Percentiles rank a stretch among this genome's conserved stretches.
Evolutionary conservation across 2,329 filamentous ascomycete genomes (phyloP).

Genomic region (Diaporthe amygdali): DNA sequence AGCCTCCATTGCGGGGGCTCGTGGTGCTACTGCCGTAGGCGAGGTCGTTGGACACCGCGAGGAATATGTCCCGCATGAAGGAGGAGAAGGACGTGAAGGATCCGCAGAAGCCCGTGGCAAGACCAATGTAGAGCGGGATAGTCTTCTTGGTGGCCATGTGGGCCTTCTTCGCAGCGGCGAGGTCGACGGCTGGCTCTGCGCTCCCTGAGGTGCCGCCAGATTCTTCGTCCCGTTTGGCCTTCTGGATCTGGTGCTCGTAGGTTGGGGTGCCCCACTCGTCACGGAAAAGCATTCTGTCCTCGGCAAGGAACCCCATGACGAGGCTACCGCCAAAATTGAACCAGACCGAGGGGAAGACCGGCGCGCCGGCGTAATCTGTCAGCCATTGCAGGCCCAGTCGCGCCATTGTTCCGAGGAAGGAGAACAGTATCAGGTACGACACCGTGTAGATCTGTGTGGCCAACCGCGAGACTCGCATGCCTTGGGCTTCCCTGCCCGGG

Average conservation of each 20-base stretch:
- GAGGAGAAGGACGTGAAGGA: conserved; percentile 84
- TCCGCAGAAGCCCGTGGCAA: conserved; percentile 74
- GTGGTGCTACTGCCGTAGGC: conserved; percentile 46
- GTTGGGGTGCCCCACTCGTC: conserved; percentile 63
- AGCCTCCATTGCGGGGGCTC: conserved; percentile 68
- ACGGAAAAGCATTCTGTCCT: conserved; percentile 78
- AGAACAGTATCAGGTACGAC: conserved; percentile 85
- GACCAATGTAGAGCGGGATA: conserved; percentile 81
- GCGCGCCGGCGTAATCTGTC: conserved; percentile 79
- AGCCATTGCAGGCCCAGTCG: conserved; percentile 80
- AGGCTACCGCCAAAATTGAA: conserved; percentile 84
- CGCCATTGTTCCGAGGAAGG: conserved; percentile 82
- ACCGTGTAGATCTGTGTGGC: conserved; percentile 71
- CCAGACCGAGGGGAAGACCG: conserved; percentile 82
- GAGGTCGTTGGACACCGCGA: conserved; percentile 79
- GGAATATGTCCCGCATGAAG: conserved; percentile 81
- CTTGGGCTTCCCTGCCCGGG: not conserved
- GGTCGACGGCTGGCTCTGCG: conserved; percentile 34
- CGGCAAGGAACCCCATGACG: conserved; percentile 83
- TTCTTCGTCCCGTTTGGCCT: conserved; percentile 44
- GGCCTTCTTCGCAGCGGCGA: conserved; percentile 56
- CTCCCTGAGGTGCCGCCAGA: conserved; percentile 36
- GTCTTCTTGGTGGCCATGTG: conserved; percentile 77
- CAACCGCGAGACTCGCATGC: conserved; percentile 47
- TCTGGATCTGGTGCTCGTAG: conserved; percentile 41